These are phyloP conservation scores for Aureobasidium pullulans DNA, from an alignment of 2,329 filamentous ascomycete species.

Conservation along the genomic window DNA sequence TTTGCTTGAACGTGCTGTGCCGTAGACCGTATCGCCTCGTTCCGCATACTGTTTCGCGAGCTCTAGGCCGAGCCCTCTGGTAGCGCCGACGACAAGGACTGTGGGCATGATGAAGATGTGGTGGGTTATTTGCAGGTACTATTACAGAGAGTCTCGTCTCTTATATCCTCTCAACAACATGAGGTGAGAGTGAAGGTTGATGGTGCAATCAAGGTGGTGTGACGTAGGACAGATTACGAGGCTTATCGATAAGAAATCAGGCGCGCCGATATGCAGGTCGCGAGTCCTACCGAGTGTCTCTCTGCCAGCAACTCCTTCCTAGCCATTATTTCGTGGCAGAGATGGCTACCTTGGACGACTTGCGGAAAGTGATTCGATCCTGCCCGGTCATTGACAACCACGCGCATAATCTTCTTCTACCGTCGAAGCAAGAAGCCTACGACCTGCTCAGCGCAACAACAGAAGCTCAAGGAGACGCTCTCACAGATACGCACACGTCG, in stretches of 20 bases:
- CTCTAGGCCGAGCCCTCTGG: slow-evolving; percentile 58
- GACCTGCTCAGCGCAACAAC: slow-evolving; percentile 59
- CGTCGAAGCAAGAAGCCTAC: slow-evolving; percentile 40
- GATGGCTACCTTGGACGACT: slow-evolving; percentile 18
- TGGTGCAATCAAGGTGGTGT: background rate
- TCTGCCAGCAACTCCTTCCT: too few species aligned
- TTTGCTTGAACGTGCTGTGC: slow-evolving; percentile 47
- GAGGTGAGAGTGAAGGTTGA: background rate
- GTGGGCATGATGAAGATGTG: slow-evolving; percentile 32
- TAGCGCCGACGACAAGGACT: slow-evolving; percentile 60
- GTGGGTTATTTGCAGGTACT: background rate
- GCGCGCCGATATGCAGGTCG: background rate
- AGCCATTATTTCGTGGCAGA: background rate
- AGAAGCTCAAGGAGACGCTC: slow-evolving; percentile 63
- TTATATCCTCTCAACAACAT: background rate
- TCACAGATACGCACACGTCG: slow-evolving; percentile 54
- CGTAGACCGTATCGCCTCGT: slow-evolving; percentile 47
- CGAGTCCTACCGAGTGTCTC: background rate
- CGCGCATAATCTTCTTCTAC: slow-evolving; percentile 59
- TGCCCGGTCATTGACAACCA: slow-evolving; percentile 65
- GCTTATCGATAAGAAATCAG: background rate
- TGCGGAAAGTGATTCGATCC: slow-evolving; percentile 21
- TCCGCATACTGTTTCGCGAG: slow-evolving; percentile 52
- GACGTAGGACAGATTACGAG: background rate
- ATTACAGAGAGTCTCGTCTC: background rate